Evolutionary conservation across 148 eudicot species (phyloP).

Genomic region (Rhododendron ovatum): DNA sequence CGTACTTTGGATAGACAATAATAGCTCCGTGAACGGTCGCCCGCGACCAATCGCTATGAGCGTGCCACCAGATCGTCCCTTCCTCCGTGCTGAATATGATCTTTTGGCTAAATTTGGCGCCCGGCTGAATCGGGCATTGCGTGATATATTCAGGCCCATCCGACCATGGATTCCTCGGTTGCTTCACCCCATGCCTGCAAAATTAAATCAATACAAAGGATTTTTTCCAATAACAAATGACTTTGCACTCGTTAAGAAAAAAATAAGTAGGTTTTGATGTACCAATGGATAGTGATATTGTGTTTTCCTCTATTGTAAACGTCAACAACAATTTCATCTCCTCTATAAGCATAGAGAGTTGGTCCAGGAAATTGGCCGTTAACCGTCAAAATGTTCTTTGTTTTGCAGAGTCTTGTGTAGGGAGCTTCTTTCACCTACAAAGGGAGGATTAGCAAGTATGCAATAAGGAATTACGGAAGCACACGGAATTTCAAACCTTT

Average conservation of each 20-base stretch:
- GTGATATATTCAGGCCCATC: conserved; percentile 16
- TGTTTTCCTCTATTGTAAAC: conserved; percentile 2
- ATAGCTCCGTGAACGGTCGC: conserved; percentile 15
- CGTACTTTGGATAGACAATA: conserved; percentile 1
- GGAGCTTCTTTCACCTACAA: conserved; percentile 13
- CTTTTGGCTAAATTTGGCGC: conserved; percentile 7
- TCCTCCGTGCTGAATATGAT: conserved; percentile 4
- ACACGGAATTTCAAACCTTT: no score
- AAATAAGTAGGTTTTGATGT: neutral
- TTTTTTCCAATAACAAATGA: neutral
- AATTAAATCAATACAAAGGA: neutral
- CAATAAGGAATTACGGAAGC: neutral
- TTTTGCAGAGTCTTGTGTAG: conserved; percentile 14
- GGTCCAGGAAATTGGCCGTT: conserved; percentile 19
- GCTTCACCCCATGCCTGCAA: conserved; percentile 1
- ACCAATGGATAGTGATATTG: conserved; percentile 19
- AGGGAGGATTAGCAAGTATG: neutral
- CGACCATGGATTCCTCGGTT: conserved; percentile 7
- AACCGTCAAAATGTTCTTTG: conserved; percentile 14
- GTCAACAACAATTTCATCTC: conserved; percentile 8
- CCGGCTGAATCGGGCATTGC: conserved; percentile 10
- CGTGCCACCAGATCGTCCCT: conserved; percentile 19
- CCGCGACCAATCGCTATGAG: conserved; percentile 14
- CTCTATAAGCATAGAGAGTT: conserved; percentile 11
- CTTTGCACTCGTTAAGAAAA: neutral